Base-by-base conservation (phyloP, 495 filamentous ascomycete genomes). In the Talaromyces liani region DNA sequence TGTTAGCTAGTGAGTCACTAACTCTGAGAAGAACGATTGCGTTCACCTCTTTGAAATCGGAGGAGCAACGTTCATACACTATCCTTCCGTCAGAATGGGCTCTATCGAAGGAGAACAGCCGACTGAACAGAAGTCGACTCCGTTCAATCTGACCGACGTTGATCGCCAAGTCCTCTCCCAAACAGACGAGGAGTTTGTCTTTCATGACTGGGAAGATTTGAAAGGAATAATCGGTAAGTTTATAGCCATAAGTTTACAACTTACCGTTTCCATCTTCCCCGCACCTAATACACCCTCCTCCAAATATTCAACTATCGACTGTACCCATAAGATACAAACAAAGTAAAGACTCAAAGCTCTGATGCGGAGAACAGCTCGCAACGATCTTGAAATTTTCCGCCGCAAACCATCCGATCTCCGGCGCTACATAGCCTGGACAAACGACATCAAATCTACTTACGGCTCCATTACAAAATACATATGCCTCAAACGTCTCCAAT, bases 361-460 rank as follows among this genome's bases (percentile, higher is more conserved):
- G 20, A 60, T 27, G 33, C 34, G 57, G 60, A 56, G 54, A 41
- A 57, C 65, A 89, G 87, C 80, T 33, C 77, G 80, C 24, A 94
- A 95, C 71, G 81, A 89, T 54, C 88, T 97, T 67, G 83, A 80
- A 29, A 80, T 86, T 12, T 82, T 98, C 33, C 90, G 90, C 74
- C 85, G 93, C 63, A 87, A 85, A 72, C 93, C 93, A 33, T 91
- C 88, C 64, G 90, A 94, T 70, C 82, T 96, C 9, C 80, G 85
- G 69, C 88, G 89, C 56, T 98, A 98, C 73, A 86, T 94, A 60
- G 73, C 83, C 60, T 97, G 92, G 92, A 86, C 85, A 8, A 76
- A 80, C 61, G 75, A 85, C 55, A 90, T 82, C 58, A 91, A 90
- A 65, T 75, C 78, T 33, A 67, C 86, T 62, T 96, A 94, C 73